phyloP scores from a whole-genome alignment of 1,139 yeast genomes.

The Saccharomyces hybrid region DNA sequence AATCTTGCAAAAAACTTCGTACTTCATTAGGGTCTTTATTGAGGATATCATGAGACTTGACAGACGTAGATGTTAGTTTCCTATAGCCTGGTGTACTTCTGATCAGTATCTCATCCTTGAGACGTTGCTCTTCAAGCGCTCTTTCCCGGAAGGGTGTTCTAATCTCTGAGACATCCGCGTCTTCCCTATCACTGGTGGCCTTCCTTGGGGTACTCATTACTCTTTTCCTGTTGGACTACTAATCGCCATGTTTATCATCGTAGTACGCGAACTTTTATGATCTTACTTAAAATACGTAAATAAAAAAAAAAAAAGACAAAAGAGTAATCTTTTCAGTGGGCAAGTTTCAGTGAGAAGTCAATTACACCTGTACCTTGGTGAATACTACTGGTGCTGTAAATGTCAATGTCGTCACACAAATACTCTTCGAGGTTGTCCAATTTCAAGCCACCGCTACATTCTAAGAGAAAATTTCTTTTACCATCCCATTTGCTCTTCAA shows the following conservation, averaged over 20 bases:
- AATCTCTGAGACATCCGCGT: constrained; percentile 8
- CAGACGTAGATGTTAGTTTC: constrained; percentile 3
- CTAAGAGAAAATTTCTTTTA: constrained; percentile 55
- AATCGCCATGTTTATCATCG: neutral
- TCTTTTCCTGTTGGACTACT: neutral
- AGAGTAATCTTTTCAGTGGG: constrained; percentile 24
- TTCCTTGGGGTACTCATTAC: constrained; percentile 12
- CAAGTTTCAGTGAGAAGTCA: constrained; percentile 79
- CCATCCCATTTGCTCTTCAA: constrained; percentile 55
- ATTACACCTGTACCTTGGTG: constrained; percentile 82
- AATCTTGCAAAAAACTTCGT: constrained; percentile 18
- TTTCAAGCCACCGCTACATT: constrained; percentile 88
- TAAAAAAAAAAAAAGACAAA: neutral
- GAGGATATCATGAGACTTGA: constrained; percentile 10
- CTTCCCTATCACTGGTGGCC: constrained; percentile 1
- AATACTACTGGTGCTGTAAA: constrained; percentile 85
- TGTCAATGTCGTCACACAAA: constrained; percentile 74
- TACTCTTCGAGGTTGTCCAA: constrained; percentile 56
- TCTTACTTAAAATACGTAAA: neutral
- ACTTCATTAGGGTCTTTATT: constrained; percentile 15
- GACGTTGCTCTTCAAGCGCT: constrained; percentile 18
- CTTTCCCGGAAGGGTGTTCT: constrained; percentile 22
- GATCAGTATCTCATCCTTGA: constrained; percentile 16
- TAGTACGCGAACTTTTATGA: neutral
- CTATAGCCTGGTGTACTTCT: constrained; percentile 22